phyloP scores from a whole-genome alignment of 306 rosid species.

The Lathyrus aphaca region DNA sequence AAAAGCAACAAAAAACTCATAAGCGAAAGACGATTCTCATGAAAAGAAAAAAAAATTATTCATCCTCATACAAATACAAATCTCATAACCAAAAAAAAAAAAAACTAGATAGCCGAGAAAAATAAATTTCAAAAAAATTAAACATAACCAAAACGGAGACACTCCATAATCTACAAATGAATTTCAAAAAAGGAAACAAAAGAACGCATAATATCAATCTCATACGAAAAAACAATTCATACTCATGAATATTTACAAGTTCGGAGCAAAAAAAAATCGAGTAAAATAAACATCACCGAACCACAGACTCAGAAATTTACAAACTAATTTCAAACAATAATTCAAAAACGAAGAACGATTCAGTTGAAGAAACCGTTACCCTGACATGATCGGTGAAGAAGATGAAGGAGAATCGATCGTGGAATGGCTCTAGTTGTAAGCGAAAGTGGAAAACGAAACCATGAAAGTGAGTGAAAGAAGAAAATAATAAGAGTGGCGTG shows the following conservation, averaged over 20 bases:
- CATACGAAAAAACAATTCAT: background rate
- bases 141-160: slow-evolving; percentile 9
- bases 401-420: slow-evolving; percentile 19
- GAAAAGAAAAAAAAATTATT: slow-evolving; percentile 16
- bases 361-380: slow-evolving; percentile 25
- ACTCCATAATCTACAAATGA: slow-evolving; percentile 3
- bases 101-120: background rate
- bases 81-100: background rate
- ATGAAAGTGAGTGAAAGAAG: slow-evolving; percentile 40
- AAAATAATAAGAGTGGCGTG: slow-evolving; percentile 19
- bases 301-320: slow-evolving; percentile 11
- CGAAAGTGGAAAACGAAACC: background rate
- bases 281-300: background rate
- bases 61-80: background rate
- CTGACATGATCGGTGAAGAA: slow-evolving; percentile 37
- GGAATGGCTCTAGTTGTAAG: background rate
- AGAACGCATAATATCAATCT: background rate
- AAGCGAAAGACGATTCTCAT: background rate
- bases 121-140: too few species aligned
- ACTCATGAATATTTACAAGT: background rate
- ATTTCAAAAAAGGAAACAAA: background rate
- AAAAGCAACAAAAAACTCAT: background rate
- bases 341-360: background rate
- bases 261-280: background rate
- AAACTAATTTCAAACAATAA: background rate